Conservation (phyloP, 2,329 filamentous ascomycete species). For the Fusarium sp. region DNA sequence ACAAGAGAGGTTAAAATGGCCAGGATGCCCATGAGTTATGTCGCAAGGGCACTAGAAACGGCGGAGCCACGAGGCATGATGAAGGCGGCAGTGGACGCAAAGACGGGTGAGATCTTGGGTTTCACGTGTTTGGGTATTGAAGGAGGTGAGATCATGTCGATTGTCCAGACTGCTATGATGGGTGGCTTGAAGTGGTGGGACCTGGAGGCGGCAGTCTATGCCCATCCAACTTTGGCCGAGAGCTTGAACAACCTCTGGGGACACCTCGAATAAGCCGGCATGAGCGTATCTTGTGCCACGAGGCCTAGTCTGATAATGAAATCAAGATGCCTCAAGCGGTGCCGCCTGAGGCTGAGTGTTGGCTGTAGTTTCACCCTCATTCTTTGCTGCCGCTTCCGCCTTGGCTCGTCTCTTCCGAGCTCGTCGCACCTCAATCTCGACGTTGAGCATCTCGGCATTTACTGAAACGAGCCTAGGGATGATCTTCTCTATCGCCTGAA, state of each 20-base stretch:
- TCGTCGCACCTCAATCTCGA: constrained; percentile 77
- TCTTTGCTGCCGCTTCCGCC: constrained; percentile 53
- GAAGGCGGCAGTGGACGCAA: constrained; percentile 62
- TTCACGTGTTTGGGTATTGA: constrained; percentile 65
- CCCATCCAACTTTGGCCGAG: constrained; percentile 64
- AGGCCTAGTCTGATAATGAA: not conserved
- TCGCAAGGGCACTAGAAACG: constrained; percentile 63
- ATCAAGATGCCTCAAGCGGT: constrained; percentile 30
- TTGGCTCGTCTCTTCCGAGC: constrained; percentile 67
- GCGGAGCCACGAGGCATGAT: constrained; percentile 64
- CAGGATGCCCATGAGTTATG: constrained; percentile 64
- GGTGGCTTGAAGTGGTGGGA: constrained; percentile 58
- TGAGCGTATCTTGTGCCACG: not conserved
- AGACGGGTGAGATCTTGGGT: constrained; percentile 62
- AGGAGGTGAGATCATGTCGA: constrained; percentile 65
- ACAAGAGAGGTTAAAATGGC: constrained; percentile 55
- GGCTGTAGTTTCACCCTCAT: constrained; percentile 25
- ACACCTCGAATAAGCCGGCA: constrained; percentile 49
- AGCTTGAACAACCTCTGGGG: constrained; percentile 64
- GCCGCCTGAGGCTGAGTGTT: constrained; percentile 10
- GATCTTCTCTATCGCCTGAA: constrained; percentile 66
- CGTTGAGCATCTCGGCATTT: constrained; percentile 69
- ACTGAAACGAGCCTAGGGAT: constrained; percentile 69
- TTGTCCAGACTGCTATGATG: constrained; percentile 66
- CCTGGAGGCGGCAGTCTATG: constrained; percentile 60